Base-by-base conservation (phyloP, 768 basidiomycete genomes). In the Macrolepiota dolichaula region DNA sequence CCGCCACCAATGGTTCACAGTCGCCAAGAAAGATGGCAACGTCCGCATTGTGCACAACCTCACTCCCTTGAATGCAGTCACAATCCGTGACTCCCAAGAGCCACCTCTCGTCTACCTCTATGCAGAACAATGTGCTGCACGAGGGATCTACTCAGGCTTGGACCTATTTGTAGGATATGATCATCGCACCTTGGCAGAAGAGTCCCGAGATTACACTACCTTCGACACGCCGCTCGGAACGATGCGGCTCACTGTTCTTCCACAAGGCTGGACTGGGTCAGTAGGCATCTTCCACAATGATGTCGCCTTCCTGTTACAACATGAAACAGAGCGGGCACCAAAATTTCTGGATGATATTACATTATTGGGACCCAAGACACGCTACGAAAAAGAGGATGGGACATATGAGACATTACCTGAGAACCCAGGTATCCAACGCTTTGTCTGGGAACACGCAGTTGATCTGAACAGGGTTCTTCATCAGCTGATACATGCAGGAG, bases 231-330 rank as follows among this genome's bases (percentile, higher is more conserved):
- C 76, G 0, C 64, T 76, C 5, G 76, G 77, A 1, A 63, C 70
- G 0, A 57, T 77, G 0, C 68, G 70, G 0, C 66, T 80, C 0
- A 75, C 72, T 0, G 70, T 67, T 0, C 47, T 82, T 0, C 78
- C 76, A 0, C 76, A 72, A 63, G 81, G 79, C 1, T 77, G 68
- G 44, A 79, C 79, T 0, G 80, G 81, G 29, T 74, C 68, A 1
- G 70, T 67, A 0, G 58, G 62, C 3, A 70, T 68, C 62, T 77
- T 72, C 50, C 74, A 76, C 40, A 68, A 71, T 27, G 68, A 70
- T 47, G 71, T 74, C 63, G 65, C 65, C 0, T 74, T 74, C 32
- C 62, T 79, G 1, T 35, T 79, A 0, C 65, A 76, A 19, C 59
- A 72, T 32, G 72, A 77, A 63, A 75, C 66, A 0, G 65, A 63